Evolutionary conservation across 768 basidiomycete species (phyloP).

Genomic region (Bullera alba): DNA sequence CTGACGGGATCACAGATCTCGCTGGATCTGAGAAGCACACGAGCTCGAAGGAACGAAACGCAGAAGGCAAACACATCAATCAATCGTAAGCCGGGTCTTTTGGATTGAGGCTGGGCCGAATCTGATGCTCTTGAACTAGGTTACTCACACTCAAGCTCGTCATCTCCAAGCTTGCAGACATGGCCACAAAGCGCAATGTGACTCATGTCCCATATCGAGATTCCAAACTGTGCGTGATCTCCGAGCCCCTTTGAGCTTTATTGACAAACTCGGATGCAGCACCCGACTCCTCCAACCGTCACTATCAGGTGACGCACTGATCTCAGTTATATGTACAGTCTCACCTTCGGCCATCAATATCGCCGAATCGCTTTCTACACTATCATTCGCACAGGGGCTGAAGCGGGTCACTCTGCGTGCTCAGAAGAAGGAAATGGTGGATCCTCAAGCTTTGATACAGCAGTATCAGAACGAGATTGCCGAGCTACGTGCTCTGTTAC

Average conservation of each 20-base stretch:
- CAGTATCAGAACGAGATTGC: constrained; percentile 92
- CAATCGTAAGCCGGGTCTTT: constrained; percentile 41
- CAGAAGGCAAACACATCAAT: constrained; percentile 96
- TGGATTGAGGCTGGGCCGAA: no score
- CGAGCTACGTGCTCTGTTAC: constrained; percentile 60
- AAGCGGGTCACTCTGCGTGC: constrained; percentile 84
- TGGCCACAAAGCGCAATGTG: constrained; percentile 54
- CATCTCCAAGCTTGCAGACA: constrained; percentile 79
- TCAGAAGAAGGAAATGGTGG: constrained; percentile 86
- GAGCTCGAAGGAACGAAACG: constrained; percentile 87
- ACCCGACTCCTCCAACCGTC: constrained; percentile 92
- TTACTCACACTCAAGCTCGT: constrained; percentile 87
- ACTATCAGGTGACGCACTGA: constrained; percentile 86
- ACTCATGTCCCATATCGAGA: constrained; percentile 94
- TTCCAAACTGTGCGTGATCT: constrained; percentile 60
- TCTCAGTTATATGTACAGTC: constrained; percentile 92
- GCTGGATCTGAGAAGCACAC: constrained; percentile 96
- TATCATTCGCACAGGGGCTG: constrained; percentile 83
- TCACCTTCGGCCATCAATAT: constrained; percentile 75
- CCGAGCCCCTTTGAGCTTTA: not conserved
- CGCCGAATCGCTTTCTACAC: constrained; percentile 76
- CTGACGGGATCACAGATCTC: constrained; percentile 51
- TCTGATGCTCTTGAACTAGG: constrained; percentile 49
- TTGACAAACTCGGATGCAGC: constrained; percentile 8
- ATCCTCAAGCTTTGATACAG: constrained; percentile 88